Conservation (phyloP, 2,329 filamentous ascomycete species). For the Ampelomyces quisqualis region DNA sequence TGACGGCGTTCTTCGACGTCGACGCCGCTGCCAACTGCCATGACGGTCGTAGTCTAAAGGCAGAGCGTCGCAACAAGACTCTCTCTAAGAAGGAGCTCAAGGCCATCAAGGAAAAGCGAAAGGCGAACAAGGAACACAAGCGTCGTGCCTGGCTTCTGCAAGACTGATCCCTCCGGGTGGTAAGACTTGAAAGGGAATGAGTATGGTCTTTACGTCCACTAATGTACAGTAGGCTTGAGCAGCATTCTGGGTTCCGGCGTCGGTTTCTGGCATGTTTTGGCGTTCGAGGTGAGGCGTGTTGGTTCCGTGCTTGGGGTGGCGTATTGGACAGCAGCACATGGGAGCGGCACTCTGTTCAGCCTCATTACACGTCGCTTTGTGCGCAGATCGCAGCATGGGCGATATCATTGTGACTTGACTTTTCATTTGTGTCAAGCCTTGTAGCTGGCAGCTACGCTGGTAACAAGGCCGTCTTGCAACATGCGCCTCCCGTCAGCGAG, state of each 20-base stretch:
- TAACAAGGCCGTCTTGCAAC: too few relatives aligned
- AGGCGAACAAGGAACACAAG: slow-evolving; percentile 91
- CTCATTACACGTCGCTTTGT: background rate
- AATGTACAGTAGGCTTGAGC: slow-evolving; percentile 31
- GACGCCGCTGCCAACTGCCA: slow-evolving; percentile 90
- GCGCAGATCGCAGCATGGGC: slow-evolving; percentile 1
- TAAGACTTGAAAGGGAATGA: slow-evolving; percentile 31
- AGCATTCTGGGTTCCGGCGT: slow-evolving; percentile 1
- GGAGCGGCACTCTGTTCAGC: background rate
- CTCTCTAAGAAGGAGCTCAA: slow-evolving; percentile 83
- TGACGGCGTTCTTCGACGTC: slow-evolving; percentile 95
- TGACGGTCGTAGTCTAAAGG: slow-evolving; percentile 85
- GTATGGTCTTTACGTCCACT: slow-evolving; percentile 27
- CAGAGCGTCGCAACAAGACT: slow-evolving; percentile 83
- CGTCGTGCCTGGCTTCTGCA: slow-evolving; percentile 84
- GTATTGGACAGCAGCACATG: background rate
- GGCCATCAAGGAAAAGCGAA: slow-evolving; percentile 85
- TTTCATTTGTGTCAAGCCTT: slow-evolving; percentile 2
- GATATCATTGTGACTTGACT: background rate
- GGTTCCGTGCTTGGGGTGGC: background rate
- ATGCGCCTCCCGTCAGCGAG: too few relatives aligned
- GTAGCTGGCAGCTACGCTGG: background rate
- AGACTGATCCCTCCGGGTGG: slow-evolving; percentile 59
- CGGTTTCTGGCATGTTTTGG: slow-evolving; percentile 1
- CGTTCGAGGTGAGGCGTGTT: slow-evolving; percentile 22